These are phyloP conservation scores for Trichoderma pleuroti DNA, from an alignment of 2,329 filamentous ascomycete species.

Conservation along the genomic window DNA sequence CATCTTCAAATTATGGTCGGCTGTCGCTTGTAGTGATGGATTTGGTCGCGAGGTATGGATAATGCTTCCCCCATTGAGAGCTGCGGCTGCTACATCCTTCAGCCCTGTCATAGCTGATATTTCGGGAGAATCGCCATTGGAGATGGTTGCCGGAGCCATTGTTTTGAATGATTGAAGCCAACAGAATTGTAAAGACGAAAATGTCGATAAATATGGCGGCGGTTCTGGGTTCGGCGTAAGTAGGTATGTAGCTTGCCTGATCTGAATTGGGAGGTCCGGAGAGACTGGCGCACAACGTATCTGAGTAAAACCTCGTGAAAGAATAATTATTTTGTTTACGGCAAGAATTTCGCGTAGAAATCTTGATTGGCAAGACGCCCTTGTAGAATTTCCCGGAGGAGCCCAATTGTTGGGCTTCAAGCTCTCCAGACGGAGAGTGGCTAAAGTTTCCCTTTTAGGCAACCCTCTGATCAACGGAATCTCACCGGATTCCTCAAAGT, in stretches of 20 bases:
- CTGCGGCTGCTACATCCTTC: not conserved
- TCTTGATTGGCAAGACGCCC: too few species aligned
- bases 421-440: not conserved
- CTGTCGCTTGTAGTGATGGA: slow-evolving; percentile 7
- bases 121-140: not conserved
- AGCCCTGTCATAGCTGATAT: not conserved
- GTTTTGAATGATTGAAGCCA: too few species aligned
- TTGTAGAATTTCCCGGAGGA: not conserved
- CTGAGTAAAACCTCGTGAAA: not conserved
- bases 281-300: not conserved
- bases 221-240: not conserved
- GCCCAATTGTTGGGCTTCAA: not conserved
- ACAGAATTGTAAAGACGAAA: not conserved
- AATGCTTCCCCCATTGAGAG: not conserved
- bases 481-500: not conserved
- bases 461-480: not conserved
- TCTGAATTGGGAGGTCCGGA: not conserved
- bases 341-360: not conserved
- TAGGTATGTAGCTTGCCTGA: not conserved
- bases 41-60: not conserved
- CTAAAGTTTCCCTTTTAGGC: slow-evolving; percentile 8
- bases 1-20: not conserved
- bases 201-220: not conserved
- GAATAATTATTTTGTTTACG: not conserved
- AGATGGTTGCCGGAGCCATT: not conserved